A percentile compares a stretch with the other conserved stretches of the same genome.
Conservation (phyloP, 257 asterid species). For the Salvia rosmarinus region DNA sequence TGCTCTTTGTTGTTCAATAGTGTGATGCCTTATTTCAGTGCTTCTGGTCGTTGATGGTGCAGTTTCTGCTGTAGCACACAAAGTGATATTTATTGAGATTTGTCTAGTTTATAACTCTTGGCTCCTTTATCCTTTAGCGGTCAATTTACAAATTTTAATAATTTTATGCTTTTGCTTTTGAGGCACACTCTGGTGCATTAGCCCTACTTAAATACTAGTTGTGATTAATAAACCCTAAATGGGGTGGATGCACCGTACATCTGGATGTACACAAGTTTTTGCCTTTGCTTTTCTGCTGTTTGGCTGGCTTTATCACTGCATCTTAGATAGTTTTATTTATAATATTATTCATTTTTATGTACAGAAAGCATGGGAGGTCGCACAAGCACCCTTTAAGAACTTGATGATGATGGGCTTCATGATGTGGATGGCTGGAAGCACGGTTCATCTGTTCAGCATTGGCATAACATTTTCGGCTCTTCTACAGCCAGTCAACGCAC, state of each 20-base stretch:
- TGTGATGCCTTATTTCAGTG: not conserved
- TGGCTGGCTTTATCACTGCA: not conserved
- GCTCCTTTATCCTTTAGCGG: not conserved
- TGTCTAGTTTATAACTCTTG: slow-evolving; percentile 1
- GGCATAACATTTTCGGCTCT: slow-evolving; percentile 98
- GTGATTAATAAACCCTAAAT: too few species aligned
- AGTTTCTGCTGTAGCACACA: slow-evolving; percentile 19
- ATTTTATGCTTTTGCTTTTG: not conserved
- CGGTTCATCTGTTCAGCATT: slow-evolving; percentile 93
- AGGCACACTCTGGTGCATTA: too few species aligned
- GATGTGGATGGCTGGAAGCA: slow-evolving; percentile 99
- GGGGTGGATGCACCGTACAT: too few species aligned
- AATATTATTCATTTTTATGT: slow-evolving; percentile 24
- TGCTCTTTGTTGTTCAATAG: not conserved
- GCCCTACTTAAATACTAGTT: too few species aligned
- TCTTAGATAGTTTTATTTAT: not conserved
- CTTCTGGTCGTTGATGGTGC: slow-evolving; percentile 2
- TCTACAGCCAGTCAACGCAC: slow-evolving; percentile 93
- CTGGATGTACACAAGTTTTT: too few species aligned
- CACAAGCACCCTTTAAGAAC: slow-evolving; percentile 95
- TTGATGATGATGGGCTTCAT: slow-evolving; percentile 95
- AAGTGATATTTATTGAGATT: not conserved
- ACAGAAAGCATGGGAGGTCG: slow-evolving; percentile 99
- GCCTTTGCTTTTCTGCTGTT: not conserved
- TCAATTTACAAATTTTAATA: not conserved